Conservation (phyloP, 1,139 yeast genomes). For the Yamadazyma triangularis region DNA sequence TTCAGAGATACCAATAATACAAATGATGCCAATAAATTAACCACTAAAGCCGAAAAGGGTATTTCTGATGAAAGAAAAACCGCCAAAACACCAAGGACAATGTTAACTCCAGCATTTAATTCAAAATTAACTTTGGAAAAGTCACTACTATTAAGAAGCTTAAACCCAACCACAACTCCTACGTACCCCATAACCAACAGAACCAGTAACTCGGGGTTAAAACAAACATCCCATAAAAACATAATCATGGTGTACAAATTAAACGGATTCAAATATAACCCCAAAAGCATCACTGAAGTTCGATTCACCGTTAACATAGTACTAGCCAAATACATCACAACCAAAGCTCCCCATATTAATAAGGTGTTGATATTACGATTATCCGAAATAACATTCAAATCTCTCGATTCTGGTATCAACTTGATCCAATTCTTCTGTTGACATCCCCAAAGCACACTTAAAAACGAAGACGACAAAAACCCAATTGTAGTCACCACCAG, state of each 20-base stretch:
- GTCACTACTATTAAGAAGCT: slow-evolving; percentile 6
- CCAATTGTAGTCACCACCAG: no score
- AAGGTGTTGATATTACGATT: no score
- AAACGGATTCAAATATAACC: slow-evolving; percentile 23
- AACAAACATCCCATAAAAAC: slow-evolving; percentile 18
- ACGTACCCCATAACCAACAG: slow-evolving; percentile 16
- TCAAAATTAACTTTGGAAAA: background rate
- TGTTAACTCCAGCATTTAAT: no score
- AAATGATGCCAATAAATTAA: background rate
- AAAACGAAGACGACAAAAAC: no score
- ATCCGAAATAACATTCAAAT: no score
- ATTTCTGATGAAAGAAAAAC: no score
- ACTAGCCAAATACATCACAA: slow-evolving; percentile 14
- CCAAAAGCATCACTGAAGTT: slow-evolving; percentile 20
- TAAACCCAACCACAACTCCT: slow-evolving; percentile 14
- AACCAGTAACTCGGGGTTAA: slow-evolving; percentile 6
- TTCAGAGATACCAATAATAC: background rate
- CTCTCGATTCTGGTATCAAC: no score
- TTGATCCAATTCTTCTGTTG: no score
- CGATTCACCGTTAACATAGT: slow-evolving; percentile 19
- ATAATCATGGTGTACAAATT: slow-evolving; percentile 23
- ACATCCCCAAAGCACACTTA: no score
- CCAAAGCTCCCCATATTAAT: no score
- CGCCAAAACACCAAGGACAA: background rate
- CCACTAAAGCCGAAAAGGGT: no score